These are phyloP conservation scores for Candida anutae DNA, from an alignment of 1,139 yeast species.

Conservation along the genomic window DNA sequence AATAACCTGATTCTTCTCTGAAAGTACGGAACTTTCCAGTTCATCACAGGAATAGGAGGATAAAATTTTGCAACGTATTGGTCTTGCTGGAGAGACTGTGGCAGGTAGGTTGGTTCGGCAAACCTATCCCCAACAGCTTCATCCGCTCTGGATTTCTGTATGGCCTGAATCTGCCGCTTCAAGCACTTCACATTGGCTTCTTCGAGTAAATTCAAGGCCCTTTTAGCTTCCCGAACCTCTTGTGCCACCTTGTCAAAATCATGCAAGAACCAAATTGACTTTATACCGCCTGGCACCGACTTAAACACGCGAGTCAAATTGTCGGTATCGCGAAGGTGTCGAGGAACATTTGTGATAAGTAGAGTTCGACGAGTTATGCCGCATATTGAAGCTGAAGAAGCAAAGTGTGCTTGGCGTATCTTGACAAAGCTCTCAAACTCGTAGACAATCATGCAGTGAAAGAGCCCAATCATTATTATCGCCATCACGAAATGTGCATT, in stretches of 20 bases:
- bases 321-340: constrained; percentile 18
- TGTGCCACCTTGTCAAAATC: constrained; percentile 29
- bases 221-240: constrained; percentile 22
- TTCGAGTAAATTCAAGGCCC: constrained; percentile 36
- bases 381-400: constrained; percentile 16
- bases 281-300: constrained; percentile 38
- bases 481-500: constrained; percentile 51
- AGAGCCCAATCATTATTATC: constrained; percentile 41
- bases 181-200: constrained; percentile 14
- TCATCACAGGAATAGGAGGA: constrained; percentile 24
- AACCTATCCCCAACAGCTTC: not conserved
- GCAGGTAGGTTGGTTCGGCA: constrained; percentile 3
- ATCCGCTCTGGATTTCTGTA: constrained; percentile 3
- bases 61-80: constrained; percentile 19
- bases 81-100: not conserved
- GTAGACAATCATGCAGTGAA: constrained; percentile 43
- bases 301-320: constrained; percentile 19
- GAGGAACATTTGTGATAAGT: constrained; percentile 44
- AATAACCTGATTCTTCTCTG: constrained; percentile 17
- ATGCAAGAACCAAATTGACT: constrained; percentile 44
- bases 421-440: constrained; percentile 44
- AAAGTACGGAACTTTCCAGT: constrained; percentile 16
- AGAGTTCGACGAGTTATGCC: constrained; percentile 31
- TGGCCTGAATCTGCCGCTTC: constrained; percentile 8
- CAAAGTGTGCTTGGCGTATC: constrained; percentile 33